Conservation (phyloP, 2,329 filamentous ascomycete species). For the Trichoderma asperellum region DNA sequence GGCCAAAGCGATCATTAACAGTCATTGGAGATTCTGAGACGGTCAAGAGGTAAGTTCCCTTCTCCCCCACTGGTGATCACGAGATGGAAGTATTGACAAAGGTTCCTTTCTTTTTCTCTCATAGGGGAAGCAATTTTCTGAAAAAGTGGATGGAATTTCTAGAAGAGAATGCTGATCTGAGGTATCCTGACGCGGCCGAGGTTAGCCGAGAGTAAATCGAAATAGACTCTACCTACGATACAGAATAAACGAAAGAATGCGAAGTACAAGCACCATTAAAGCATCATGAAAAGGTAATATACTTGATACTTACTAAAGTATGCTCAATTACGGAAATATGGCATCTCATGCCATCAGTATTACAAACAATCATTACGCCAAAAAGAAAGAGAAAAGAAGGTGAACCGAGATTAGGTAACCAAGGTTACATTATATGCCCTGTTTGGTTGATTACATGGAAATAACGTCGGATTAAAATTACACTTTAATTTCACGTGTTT, state of each 20-base stretch:
- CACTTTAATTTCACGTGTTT: slow-evolving; percentile 18
- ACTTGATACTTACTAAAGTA: not conserved
- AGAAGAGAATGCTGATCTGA: slow-evolving; percentile 85
- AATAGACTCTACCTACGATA: not conserved
- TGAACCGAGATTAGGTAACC: not conserved
- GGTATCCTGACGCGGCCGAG: slow-evolving; percentile 74
- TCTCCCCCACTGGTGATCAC: too few species aligned
- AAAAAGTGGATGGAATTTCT: slow-evolving; percentile 90
- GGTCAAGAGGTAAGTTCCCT: slow-evolving; percentile 72
- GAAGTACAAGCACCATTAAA: not conserved
- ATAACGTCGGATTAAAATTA: slow-evolving; percentile 12
- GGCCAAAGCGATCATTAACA: slow-evolving; percentile 86
- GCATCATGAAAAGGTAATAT: not conserved
- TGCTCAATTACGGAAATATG: not conserved
- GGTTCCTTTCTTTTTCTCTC: not conserved
- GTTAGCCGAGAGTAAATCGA: slow-evolving; percentile 35
- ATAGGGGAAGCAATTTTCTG: slow-evolving; percentile 81
- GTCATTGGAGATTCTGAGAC: slow-evolving; percentile 95
- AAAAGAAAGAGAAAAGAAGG: not conserved
- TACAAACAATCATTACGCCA: not conserved
- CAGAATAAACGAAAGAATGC: not conserved
- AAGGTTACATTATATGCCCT: not conserved
- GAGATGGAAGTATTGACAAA: not conserved
- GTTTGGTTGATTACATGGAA: not conserved
- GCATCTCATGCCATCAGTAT: not conserved